Base-by-base conservation (phyloP, 2,329 filamentous ascomycete species). In the Calonectria crousiana region DNA sequence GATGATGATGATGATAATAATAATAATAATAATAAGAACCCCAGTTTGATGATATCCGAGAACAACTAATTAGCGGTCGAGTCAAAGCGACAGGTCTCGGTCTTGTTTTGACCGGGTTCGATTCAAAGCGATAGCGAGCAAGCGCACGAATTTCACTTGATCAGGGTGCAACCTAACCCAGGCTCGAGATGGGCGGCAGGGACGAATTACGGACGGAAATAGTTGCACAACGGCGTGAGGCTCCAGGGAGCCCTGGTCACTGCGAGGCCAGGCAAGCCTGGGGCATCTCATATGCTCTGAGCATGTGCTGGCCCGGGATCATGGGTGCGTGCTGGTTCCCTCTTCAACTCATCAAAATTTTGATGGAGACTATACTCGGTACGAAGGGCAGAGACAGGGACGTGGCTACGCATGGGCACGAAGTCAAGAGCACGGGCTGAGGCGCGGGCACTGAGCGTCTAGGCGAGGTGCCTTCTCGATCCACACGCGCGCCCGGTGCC, bases 201-300 rank as follows among this genome's bases (percentile, higher is more conserved):
- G 65, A 53, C 67, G 67, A 71, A 70, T 67, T 56, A 49, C 49
- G 51, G 14, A 34, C 32, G 69, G 58, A 62, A 58, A 56, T 74
- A 67, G 72, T 74, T 74, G 51, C 72, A 53, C 67, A 71, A 23
- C 72, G 52, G 41, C 51, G 51, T 60, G 60, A 67, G 53, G 60
- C 62, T 62, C 60, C 41, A 64, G 51, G 71, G 60, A 47, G 18
- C 44, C 32, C 23, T 44, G 34, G 41, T 28, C 68, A n/a, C 38
- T n/a, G 26, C 9, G 44, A n/a, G n/a, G n/a, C 32, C 28, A 58
- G 32, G 23, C 60, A 34, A 41, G 30, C 47, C 34, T 32, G 32
- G 47, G 32, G 44, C 58, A 69, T 52, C 28, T 66, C 66, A 65
- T 69, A 38, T 69, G 38, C 56, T 65, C 52, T 64, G 28, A 23